A percentile compares a stretch with the other conserved stretches of the same genome.
phyloP scores from a whole-genome alignment of 1,284 basidiomycete species.

The Cronartium ribicola region DNA sequence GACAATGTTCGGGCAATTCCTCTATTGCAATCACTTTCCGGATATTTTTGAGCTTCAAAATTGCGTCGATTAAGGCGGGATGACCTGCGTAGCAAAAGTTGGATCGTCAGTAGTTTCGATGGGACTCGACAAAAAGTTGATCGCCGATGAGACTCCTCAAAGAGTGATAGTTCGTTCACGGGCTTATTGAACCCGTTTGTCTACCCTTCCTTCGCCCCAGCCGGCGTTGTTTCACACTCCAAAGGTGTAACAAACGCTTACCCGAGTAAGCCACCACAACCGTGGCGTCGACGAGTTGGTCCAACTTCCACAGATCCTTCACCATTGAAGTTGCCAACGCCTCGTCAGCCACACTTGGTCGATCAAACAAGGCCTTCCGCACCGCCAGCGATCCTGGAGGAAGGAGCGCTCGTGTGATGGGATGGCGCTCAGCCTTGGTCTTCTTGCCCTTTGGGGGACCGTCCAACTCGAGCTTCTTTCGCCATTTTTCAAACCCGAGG shows the following conservation, averaged over 20 bases:
- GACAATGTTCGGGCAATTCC: conserved; percentile 39
- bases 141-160: not conserved
- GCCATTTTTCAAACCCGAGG: conserved; percentile 31
- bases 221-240: too few species aligned
- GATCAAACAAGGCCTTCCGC: conserved; percentile 23
- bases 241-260: not conserved
- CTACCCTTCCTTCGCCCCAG: too few species aligned
- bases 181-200: too few species aligned
- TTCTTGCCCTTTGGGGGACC: not conserved
- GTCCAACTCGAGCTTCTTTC: conserved; percentile 13
- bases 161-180: too few species aligned
- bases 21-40: conserved; percentile 42
- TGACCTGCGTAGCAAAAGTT: conserved; percentile 11
- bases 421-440: not conserved
- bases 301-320: conserved; percentile 27
- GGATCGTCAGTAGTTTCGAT: not conserved
- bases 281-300: conserved; percentile 28
- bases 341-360: conserved; percentile 19
- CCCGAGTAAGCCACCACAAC: conserved; percentile 32
- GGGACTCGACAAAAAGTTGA: not conserved
- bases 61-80: conserved; percentile 36
- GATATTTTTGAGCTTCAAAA: conserved; percentile 38
- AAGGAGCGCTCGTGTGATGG: not conserved
- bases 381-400: not conserved
- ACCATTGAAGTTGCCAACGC: not conserved